Base-by-base conservation (phyloP, 2,329 filamentous ascomycete species). In the Diaporthe citrichinensis region DNA sequence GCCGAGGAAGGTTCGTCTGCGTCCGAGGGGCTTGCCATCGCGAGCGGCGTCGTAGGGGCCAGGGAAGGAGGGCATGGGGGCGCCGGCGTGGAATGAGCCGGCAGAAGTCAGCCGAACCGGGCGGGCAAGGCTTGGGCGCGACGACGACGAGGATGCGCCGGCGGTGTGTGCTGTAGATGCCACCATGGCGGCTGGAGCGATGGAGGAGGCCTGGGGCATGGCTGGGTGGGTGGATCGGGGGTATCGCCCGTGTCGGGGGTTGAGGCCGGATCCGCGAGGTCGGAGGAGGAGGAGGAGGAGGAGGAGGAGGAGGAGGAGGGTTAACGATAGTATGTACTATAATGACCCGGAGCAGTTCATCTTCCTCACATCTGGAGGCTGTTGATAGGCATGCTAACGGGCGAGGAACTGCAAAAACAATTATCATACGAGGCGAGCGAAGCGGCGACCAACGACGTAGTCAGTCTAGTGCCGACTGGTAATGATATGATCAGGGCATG, bases 1-100 rank as follows among this genome's bases (percentile, higher is more conserved):
- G 59, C 62, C 65, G 73, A 76, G 41, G 73, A 68, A 58, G 59
- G 57, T 74, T 49, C 73, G 75, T 41, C 57, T 59, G 49, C 69
- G 75, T 39, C 55, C 55, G 5, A 31, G 31, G 25, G 71, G 28
- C 20, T 55, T 58, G 68, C 71, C 61, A 51, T 78, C 74, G 61
- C 76, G 67, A 75, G 77, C 73, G 49, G 78, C 68, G 39, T 78
- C 74, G 76, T 80, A 80, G 0, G 81, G 73, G 7, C 78, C 46
- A 15, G 65, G 77, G 44, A 82, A 80, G 10, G 83, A 81, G 2
- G 87, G 87, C 57, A 89, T 87, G 7, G 88, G 86, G 3, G 87
- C 87, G 76, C 88, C 88, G 58, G 88, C 88, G 78, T 90, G 87
- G 79, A 90, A 89, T 1, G 88, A 90, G 41, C 87, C 87, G 0